Conservation (phyloP, 2,329 filamentous ascomycete species). For the Nemania diffusa region DNA sequence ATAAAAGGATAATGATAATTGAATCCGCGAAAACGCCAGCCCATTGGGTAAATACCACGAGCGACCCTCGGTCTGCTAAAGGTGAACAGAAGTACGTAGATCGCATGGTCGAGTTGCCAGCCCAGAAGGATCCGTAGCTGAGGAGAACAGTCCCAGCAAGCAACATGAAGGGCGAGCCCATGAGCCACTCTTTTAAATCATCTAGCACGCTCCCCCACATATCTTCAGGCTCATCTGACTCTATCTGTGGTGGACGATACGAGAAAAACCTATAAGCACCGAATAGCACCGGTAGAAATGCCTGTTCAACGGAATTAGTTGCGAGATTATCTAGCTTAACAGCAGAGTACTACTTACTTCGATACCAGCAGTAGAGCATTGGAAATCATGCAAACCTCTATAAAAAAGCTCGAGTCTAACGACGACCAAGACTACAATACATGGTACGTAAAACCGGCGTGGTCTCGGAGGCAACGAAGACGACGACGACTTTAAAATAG, state of each 20-base stretch:
- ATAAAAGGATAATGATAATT: slow-evolving; percentile 58
- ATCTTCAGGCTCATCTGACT: slow-evolving; percentile 59
- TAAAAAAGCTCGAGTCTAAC: slow-evolving; percentile 61
- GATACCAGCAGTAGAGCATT: slow-evolving; percentile 62
- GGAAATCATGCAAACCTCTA: slow-evolving; percentile 57
- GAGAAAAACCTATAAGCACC: slow-evolving; percentile 58
- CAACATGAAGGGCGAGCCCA: slow-evolving; percentile 53
- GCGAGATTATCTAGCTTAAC: background rate
- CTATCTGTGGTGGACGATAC: slow-evolving; percentile 48
- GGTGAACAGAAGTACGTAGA: slow-evolving; percentile 65
- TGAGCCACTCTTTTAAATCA: slow-evolving; percentile 60
- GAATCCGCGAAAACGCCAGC: slow-evolving; percentile 59
- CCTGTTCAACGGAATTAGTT: slow-evolving; percentile 47
- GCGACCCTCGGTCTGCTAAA: slow-evolving; percentile 52
- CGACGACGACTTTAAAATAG: slow-evolving; percentile 51
- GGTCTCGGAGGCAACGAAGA: slow-evolving; percentile 58
- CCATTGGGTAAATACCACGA: slow-evolving; percentile 56
- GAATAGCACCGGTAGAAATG: slow-evolving; percentile 59
- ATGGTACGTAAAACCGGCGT: slow-evolving; percentile 57
- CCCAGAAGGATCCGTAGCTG: slow-evolving; percentile 56
- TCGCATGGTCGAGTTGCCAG: slow-evolving; percentile 51
- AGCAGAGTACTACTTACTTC: slow-evolving; percentile 53
- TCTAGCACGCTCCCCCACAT: slow-evolving; percentile 59
- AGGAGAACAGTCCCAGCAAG: slow-evolving; percentile 54
- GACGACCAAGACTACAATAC: slow-evolving; percentile 57